These are phyloP conservation scores for Rhytidiadelphus loreus DNA, from an alignment of 225 moss, liverwort and hornwort genomes.

Conservation along the genomic window DNA sequence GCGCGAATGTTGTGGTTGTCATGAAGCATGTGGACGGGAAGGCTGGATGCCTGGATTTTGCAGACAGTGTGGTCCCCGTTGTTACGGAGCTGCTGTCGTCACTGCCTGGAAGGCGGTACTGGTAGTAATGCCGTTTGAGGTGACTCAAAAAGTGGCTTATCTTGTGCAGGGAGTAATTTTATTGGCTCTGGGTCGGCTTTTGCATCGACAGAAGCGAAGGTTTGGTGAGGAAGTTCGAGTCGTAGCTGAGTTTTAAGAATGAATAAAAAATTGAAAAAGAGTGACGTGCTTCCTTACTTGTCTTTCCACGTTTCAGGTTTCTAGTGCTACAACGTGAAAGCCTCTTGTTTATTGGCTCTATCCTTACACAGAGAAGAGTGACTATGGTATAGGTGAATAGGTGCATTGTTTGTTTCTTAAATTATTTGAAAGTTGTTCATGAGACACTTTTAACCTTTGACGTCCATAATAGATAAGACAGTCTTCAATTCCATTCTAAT, in stretches of 20 bases:
- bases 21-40: background rate
- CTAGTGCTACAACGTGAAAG: too few relatives aligned
- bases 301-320: background rate
- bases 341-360: background rate
- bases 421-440: background rate
- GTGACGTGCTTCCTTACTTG: background rate
- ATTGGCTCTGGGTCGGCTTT: background rate
- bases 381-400: background rate
- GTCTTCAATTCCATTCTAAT: background rate
- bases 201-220: background rate
- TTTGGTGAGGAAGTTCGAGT: too few relatives aligned
- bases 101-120: too few relatives aligned
- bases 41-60: background rate
- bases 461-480: background rate
- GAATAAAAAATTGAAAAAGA: background rate
- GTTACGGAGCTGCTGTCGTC: background rate
- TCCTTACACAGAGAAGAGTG: too few relatives aligned
- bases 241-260: background rate
- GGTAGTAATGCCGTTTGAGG: background rate
- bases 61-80: background rate
- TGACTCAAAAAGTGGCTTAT: background rate
- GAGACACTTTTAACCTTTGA: rapidly evolving
- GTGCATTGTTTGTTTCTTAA: background rate
- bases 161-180: rapidly evolving
- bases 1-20: background rate